phyloP scores from a whole-genome alignment of 805 yeast species.

The Huiozyma naganishii region DNA sequence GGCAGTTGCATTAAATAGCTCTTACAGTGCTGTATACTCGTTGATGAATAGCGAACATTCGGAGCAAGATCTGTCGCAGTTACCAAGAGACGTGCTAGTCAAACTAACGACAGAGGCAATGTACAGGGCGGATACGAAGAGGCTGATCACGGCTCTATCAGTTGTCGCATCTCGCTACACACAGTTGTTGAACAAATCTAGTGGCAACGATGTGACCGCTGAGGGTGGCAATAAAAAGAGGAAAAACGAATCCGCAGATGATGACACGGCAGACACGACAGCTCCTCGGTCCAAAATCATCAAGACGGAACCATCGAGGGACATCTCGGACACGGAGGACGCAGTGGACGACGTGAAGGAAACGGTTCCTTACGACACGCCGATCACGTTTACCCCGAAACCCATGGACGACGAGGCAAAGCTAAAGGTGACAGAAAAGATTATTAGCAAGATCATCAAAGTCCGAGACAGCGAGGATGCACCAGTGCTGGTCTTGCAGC shows the following conservation, averaged over 20 bases:
- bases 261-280: neutral
- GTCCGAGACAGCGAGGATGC: slow-evolving; percentile 1
- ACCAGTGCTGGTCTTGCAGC: neutral
- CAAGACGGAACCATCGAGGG: slow-evolving; percentile 4
- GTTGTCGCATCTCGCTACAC: slow-evolving; percentile 58
- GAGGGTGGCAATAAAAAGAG: neutral
- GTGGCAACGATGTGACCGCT: neutral
- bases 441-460: slow-evolving; percentile 6
- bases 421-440: slow-evolving; percentile 37
- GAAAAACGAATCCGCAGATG: neutral
- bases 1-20: slow-evolving; percentile 30
- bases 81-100: slow-evolving; percentile 51
- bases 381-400: slow-evolving; percentile 31
- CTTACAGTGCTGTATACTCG: slow-evolving; percentile 58
- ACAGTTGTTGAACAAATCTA: slow-evolving; percentile 28
- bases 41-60: slow-evolving; percentile 54
- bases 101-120: slow-evolving; percentile 62
- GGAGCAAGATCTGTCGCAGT: slow-evolving; percentile 56
- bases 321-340: slow-evolving; percentile 17
- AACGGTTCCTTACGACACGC: slow-evolving; percentile 3
- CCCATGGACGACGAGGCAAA: slow-evolving; percentile 43
- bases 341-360: slow-evolving; percentile 25
- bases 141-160: slow-evolving; percentile 55
- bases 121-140: slow-evolving; percentile 38
- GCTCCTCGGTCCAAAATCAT: neutral